Percentiles rank a stretch among this genome's conserved stretches.
phyloP scores from a whole-genome alignment of 345 rosid genomes.

The Hibiscus mutabilis region DNA sequence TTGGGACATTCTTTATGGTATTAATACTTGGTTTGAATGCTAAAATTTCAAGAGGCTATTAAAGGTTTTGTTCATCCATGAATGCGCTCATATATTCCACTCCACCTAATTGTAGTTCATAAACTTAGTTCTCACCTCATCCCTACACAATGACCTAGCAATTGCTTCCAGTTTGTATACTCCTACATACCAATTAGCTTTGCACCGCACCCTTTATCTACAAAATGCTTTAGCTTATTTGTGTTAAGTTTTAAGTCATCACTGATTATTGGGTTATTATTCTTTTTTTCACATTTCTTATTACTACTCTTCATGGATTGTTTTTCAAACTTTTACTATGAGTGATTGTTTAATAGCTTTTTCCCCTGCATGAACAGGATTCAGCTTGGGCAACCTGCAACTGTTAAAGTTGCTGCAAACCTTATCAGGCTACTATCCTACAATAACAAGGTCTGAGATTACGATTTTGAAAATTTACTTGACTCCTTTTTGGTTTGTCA shows the following conservation, averaged over 20 bases:
- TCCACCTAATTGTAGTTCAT: too few species aligned
- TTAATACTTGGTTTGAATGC: too few species aligned
- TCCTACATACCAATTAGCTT: too few species aligned
- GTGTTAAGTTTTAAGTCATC: not conserved
- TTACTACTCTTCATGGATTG: not conserved
- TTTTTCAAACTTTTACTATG: not conserved
- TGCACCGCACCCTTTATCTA: too few species aligned
- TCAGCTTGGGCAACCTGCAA: conserved; percentile 92
- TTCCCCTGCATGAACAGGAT: conserved; percentile 37
- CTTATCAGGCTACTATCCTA: conserved; percentile 76
- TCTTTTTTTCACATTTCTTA: not conserved
- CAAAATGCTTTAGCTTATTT: too few species aligned
- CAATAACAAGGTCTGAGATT: conserved; percentile 65
- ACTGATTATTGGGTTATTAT: not conserved
- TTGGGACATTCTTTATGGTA: too few species aligned
- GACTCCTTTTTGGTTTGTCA: not conserved
- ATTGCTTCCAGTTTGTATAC: too few species aligned
- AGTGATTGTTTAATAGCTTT: conserved; percentile 1
- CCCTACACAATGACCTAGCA: too few species aligned
- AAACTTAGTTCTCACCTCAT: too few species aligned
- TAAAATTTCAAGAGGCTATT: too few species aligned
- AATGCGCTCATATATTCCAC: too few species aligned
- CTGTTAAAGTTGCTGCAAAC: conserved; percentile 96
- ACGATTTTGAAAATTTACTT: not conserved
- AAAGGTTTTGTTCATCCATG: too few species aligned